Base-by-base conservation (phyloP, 2,329 filamentous ascomycete species). In the Diplodia seriata region DNA sequence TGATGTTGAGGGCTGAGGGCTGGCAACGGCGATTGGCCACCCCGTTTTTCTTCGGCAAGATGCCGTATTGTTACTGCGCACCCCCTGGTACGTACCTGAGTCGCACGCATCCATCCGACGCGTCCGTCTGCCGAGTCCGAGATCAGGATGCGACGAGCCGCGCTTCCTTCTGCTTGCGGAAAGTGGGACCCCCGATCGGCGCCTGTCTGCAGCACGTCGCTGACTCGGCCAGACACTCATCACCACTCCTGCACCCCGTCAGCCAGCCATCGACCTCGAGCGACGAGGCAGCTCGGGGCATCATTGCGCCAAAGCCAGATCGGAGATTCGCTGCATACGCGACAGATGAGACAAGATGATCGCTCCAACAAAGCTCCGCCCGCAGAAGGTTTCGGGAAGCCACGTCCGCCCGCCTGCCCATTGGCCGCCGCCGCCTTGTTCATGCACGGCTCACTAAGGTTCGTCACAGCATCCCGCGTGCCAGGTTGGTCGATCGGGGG, bases 331-430 rank as follows among this genome's bases (percentile, higher is more conserved):
- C 33, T 57, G 54, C 54, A 38, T 38, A 11, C 14, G 29, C 20
- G 51, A 33, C 6, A 33, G 31, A 49, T 18, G 23, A 50, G 57
- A 51, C 50, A 29, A 38, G 59, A 31, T 43, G 59, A 63, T 63
- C 59, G 38, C n/a, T 63, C 6, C 31, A 47, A 20, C 29, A 43
- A 63, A 38, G n/a, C 23, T 8, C 51, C 9, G 47, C 18, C 47
- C 26, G 26, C 26, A 26, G 43, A 63, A 51, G 59, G 59, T 63
- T 63, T 63, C 59, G 59, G 47, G 59, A 31, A 51, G 18, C 43
- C 11, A 9, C 29, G n/a, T 36, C 47, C 59, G 29, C n/a, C 26
- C 50, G 43, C 59, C 36, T 62, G 40, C 40, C 57, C 29, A n/a
- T 29, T 50, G 43, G 40, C 8, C 56, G 38, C 6, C 11, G 26